Evolutionary conservation across 306 rosid species (phyloP).

Genomic region (Arachis stenosperma): DNA sequence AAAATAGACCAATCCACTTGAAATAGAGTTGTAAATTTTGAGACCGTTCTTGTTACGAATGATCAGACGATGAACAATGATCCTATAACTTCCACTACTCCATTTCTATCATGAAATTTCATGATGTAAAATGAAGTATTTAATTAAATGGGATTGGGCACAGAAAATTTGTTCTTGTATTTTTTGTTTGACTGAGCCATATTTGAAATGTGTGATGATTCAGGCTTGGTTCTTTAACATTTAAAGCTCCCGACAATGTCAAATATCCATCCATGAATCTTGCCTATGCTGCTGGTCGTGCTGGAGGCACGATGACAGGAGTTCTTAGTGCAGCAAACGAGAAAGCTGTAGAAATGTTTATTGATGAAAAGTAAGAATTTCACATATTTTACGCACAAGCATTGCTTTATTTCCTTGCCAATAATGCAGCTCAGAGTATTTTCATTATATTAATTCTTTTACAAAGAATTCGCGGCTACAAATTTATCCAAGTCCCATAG

Average conservation of each 20-base stretch:
- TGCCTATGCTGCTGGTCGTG: conserved; percentile 95
- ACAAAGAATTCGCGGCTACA: no score
- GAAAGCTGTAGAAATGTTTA: conserved; percentile 97
- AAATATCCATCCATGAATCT: conserved; percentile 98
- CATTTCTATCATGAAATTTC: conserved; percentile 6
- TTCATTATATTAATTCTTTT: no score
- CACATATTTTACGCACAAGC: not conserved
- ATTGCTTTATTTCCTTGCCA: no score
- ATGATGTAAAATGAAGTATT: not conserved
- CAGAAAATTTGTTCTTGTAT: not conserved
- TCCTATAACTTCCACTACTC: conserved; percentile 10
- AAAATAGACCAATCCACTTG: conserved; percentile 21
- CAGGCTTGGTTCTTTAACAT: conserved; percentile 97
- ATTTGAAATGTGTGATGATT: conserved; percentile 42
- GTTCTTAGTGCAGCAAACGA: conserved; percentile 99
- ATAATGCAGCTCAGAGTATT: no score
- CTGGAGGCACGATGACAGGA: conserved; percentile 99
- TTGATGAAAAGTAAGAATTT: conserved; percentile 76
- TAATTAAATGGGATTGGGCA: not conserved
- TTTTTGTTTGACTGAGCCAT: conserved; percentile 14
- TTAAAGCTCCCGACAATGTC: conserved; percentile 84
- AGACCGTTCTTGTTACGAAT: conserved; percentile 27
- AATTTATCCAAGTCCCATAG: not conserved
- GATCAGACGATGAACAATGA: not conserved
- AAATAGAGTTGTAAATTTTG: not conserved